Percentiles rank a stretch among this genome's conserved stretches.
These are phyloP conservation scores for Solanum ossicruentum DNA, from an alignment of 257 asterid genomes.

Conservation along the genomic window DNA sequence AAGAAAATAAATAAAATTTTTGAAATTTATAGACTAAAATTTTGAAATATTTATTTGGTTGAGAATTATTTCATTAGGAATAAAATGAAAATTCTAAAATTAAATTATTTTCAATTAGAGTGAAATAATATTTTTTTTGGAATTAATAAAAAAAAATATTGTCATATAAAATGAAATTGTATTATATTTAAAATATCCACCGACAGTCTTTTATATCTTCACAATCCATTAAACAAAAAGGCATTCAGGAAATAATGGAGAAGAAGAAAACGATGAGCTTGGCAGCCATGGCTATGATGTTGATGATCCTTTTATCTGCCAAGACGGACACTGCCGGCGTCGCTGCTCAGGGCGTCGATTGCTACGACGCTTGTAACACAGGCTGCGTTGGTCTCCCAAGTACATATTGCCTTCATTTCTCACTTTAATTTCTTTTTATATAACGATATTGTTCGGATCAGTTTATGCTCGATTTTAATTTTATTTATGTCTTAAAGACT, in stretches of 20 bases:
- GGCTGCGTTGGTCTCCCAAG: slow-evolving; percentile 24
- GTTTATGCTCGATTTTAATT: background rate
- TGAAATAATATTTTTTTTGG: too few relatives aligned
- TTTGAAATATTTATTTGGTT: too few relatives aligned
- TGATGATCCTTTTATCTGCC: slow-evolving; percentile 15
- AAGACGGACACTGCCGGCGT: slow-evolving; percentile 7
- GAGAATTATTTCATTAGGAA: too few relatives aligned
- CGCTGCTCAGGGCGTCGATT: slow-evolving; percentile 18
- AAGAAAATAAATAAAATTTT: too few relatives aligned
- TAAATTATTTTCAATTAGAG: too few relatives aligned
- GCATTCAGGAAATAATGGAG: background rate
- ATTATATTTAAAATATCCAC: background rate
- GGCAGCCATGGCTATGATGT: slow-evolving; percentile 1
- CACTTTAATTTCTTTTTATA: background rate
- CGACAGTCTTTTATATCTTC: background rate
- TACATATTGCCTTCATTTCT: background rate
- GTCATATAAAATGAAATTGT: rapidly evolving
- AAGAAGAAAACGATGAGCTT: slow-evolving; percentile 15
- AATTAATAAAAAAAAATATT: too few relatives aligned
- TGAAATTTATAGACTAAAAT: too few relatives aligned
- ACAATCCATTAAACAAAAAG: background rate
- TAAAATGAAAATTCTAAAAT: too few relatives aligned
- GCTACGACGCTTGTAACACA: slow-evolving; percentile 36
- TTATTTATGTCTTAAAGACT: too few relatives aligned
- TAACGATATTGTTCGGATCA: background rate